These are phyloP conservation scores for Fragosphaeria purpurea DNA, from an alignment of 2,329 filamentous ascomycete genomes.

Conservation along the genomic window DNA sequence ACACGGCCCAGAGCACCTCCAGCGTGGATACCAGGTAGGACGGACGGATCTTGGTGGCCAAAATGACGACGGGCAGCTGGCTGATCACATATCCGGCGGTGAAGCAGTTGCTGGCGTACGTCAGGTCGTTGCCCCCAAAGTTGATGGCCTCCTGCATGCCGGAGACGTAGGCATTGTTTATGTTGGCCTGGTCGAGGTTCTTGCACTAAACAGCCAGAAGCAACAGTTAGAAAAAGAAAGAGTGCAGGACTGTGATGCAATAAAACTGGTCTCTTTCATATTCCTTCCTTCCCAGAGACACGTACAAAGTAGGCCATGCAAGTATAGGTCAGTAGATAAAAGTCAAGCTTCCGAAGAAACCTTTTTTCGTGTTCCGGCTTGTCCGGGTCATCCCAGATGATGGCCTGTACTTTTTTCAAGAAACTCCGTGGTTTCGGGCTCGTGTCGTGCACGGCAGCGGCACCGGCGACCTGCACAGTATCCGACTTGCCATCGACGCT, in stretches of 20 bases:
- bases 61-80: slow-evolving; percentile 12
- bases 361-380: slow-evolving; percentile 13
- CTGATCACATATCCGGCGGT: slow-evolving; percentile 15
- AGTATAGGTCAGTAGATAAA: slow-evolving; percentile 54
- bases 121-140: slow-evolving; percentile 11
- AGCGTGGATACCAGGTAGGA: slow-evolving; percentile 9
- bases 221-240: no score
- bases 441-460: no score
- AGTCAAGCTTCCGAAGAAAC: slow-evolving; percentile 28
- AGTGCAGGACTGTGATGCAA: no score
- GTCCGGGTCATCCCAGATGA: slow-evolving; percentile 8
- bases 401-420: background rate
- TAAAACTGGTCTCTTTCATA: no score
- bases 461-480: no score
- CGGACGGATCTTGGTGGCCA: slow-evolving; percentile 4
- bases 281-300: background rate
- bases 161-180: slow-evolving; percentile 32
- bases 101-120: slow-evolving; percentile 12
- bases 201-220: slow-evolving; percentile 20
- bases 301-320: slow-evolving; percentile 37
- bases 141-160: slow-evolving; percentile 13
- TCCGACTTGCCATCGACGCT: no score
- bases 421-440: no score
- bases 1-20: slow-evolving; percentile 13
- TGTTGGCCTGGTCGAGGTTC: slow-evolving; percentile 44